A percentile compares a stretch with the other conserved stretches of the same genome.
phyloP scores from a whole-genome alignment of 306 rosid genomes.

The Cucurbita maxima region DNA sequence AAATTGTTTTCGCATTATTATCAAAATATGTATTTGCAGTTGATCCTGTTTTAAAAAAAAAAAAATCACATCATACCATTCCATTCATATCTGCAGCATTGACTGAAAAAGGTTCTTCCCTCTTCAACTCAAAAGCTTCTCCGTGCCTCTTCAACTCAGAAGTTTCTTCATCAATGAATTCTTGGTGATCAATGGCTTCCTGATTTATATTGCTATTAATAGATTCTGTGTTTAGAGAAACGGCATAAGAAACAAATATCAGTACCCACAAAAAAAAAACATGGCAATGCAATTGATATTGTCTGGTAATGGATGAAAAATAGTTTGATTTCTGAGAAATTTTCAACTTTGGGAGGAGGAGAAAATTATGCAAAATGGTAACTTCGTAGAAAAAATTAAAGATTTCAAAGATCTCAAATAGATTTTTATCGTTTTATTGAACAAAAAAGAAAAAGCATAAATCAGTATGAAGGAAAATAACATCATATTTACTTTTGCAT shows the following conservation, averaged over 20 bases:
- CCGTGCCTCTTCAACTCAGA: constrained; percentile 27
- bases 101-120: constrained; percentile 25
- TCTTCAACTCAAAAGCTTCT: constrained; percentile 25
- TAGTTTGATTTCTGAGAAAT: neutral
- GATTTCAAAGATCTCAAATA: neutral
- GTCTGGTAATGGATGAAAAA: neutral
- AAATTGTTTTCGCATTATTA: neutral
- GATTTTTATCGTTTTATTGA: neutral
- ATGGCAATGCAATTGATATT: neutral
- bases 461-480: neutral
- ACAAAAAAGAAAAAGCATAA: neutral
- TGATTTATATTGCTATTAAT: constrained; percentile 22
- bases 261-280: neutral
- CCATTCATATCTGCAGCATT: constrained; percentile 26
- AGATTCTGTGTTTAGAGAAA: constrained; percentile 31
- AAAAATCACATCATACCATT: constrained; percentile 28
- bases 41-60: constrained; percentile 5
- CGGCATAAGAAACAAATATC: constrained; percentile 28
- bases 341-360: neutral
- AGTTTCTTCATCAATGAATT: constrained; percentile 21
- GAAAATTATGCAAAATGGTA: neutral
- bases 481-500: neutral
- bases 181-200: constrained; percentile 29
- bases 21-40: neutral
- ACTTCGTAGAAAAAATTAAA: neutral